Evolutionary conservation across 345 rosid genomes (phyloP), one percentile per base, ranked within the genome.

Genomic region (Citrus inodora): DNA sequence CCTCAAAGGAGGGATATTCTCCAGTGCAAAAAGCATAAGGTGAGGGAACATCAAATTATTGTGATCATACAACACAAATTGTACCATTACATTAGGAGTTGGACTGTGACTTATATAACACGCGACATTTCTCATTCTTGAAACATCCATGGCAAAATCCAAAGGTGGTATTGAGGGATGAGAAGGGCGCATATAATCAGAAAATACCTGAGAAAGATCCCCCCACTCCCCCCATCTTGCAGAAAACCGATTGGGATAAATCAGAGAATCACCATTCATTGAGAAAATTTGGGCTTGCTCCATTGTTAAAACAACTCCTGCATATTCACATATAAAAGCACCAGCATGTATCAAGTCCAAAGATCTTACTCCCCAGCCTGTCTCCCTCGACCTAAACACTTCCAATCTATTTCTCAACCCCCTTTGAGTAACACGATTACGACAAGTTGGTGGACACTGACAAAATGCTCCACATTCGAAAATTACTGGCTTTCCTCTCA

Each of bases 71-170:
- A 96, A 82, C 51, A 96, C 95, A 71, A 80, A 85, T 80, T 96
- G 99, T 75, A 94, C 97, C 82, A 94, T 73, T 74, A 92, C 93
- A 82, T 96, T 96, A 11, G 99, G 97, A 82, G 86, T 84, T 62
- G 87, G 74, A 85, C 98, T 91, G 61, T 96, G 98, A 82, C 99
- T 92, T 58, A 96, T 87, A 79, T 96, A 96, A 75, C 97, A 94
- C 62, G 99, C 97, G 78, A 90, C 95, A 80, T 94, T 96, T 87
- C 99, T 88, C 97, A 92, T 87, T 84, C 88, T 91, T 0, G 99
- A 94, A 46, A 96, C 98, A 85, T 96, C 98, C 97, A 96, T 86
- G 21, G 97, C 97, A 65, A 88, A 94, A 85, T 94, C 98, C 88
- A 94, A 76, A 66, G 97, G 97, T 55, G 99, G 97, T 73, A 89